Base-by-base conservation (phyloP, 306 rosid species). In the Cajanus cajan region DNA sequence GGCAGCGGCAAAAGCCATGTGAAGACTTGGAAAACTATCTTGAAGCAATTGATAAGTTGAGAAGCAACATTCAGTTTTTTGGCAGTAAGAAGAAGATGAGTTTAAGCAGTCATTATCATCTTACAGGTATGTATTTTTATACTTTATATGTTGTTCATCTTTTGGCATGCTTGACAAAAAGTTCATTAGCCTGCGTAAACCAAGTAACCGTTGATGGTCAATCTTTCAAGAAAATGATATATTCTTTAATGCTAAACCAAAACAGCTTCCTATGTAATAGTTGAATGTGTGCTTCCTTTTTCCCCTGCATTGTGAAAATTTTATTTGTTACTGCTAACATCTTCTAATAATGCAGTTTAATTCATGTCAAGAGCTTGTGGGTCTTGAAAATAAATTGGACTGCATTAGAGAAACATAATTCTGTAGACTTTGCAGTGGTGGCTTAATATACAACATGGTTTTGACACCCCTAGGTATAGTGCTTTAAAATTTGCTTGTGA, bases 61-160 rank as follows among this genome's bases (percentile, higher is more conserved):
- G n/a, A n/a, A n/a, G n/a, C n/a, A n/a, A n/a, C n/a, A n/a, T n/a
- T n/a, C n/a, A n/a, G n/a, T n/a, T n/a, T n/a, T n/a, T n/a, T n/a
- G n/a, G n/a, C n/a, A n/a, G n/a, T n/a, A n/a, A n/a, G n/a, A n/a
- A n/a, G n/a, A n/a, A n/a, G n/a, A n/a, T n/a, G n/a, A n/a, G n/a
- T n/a, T n/a, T n/a, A n/a, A n/a, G n/a, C n/a, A n/a, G n/a, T n/a
- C n/a, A n/a, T n/a, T n/a, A n/a, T n/a, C n/a, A n/a, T n/a, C n/a
- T n/a, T n/a, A n/a, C n/a, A n/a, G 99, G 98, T 95, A 84, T 77
- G 85, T 83, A 65, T 71, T 78, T 78, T 68, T 65, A 73, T 33
- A 16, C 57, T 52, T 64, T n/a, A n/a, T 31, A 13, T n/a, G n/a
- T n/a, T 66, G 48, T 75, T 31, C 65, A 24, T 66, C 66, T 73